Evolutionary conservation across 176 grass and related monocot species (phyloP).

Genomic region (Oryza nivara): DNA sequence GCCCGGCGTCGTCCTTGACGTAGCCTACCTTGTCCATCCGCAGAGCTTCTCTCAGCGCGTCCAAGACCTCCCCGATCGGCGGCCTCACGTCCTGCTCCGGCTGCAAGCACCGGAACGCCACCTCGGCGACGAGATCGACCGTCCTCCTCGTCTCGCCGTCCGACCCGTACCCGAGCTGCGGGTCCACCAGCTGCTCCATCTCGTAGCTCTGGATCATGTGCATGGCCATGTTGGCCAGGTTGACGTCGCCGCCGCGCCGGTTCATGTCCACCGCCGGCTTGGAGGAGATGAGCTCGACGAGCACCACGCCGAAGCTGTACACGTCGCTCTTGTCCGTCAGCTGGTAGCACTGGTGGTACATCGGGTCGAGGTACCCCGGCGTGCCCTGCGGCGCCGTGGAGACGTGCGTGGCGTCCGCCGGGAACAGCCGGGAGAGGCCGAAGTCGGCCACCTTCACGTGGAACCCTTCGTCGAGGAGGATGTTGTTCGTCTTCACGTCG

Average conservation of each 20-base stretch:
- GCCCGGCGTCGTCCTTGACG: background rate
- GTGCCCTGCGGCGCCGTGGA: slow-evolving; percentile 76
- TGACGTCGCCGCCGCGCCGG: slow-evolving; percentile 31
- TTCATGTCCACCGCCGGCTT: slow-evolving; percentile 52
- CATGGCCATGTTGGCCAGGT: slow-evolving; percentile 54
- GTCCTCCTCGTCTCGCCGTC: slow-evolving; percentile 34
- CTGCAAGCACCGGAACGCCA: slow-evolving; percentile 63
- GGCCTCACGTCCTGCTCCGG: slow-evolving; percentile 57
- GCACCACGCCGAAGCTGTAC: slow-evolving; percentile 73
- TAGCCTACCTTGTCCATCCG: background rate
- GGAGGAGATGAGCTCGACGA: slow-evolving; percentile 63
- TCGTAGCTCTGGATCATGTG: slow-evolving; percentile 50
- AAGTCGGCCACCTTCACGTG: slow-evolving; percentile 78
- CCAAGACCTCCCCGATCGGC: slow-evolving; percentile 42
- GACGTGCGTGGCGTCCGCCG: slow-evolving; percentile 50
- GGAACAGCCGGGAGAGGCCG: slow-evolving; percentile 59
- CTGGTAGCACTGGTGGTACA: slow-evolving; percentile 62
- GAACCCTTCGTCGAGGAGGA: slow-evolving; percentile 54
- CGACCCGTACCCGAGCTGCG: slow-evolving; percentile 26
- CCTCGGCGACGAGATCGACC: slow-evolving; percentile 43
- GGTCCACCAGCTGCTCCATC: slow-evolving; percentile 44
- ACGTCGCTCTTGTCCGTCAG: slow-evolving; percentile 81
- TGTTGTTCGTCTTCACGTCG: slow-evolving; percentile 70
- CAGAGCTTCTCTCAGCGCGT: slow-evolving; percentile 32
- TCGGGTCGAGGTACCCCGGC: slow-evolving; percentile 60